phyloP scores from a whole-genome alignment of 495 filamentous ascomycete genomes.

The Aspergillus carlsbadensis region DNA sequence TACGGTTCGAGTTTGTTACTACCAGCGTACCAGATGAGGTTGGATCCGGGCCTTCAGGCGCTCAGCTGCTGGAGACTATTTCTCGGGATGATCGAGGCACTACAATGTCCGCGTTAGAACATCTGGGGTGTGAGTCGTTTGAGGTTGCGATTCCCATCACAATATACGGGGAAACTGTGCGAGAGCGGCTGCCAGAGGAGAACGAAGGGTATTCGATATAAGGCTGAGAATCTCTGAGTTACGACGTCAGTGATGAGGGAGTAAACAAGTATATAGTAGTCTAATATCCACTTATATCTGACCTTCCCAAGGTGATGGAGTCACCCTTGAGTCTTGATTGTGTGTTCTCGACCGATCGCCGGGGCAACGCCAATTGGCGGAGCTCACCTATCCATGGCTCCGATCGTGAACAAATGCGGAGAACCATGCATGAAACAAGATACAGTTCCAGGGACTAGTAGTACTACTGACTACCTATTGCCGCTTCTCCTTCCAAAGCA shows the following conservation, averaged over 20 bases:
- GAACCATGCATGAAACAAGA: slow-evolving; percentile 8
- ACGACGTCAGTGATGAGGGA: background rate
- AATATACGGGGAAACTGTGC: slow-evolving; percentile 72
- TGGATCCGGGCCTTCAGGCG: slow-evolving; percentile 35
- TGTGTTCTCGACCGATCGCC: slow-evolving; percentile 1
- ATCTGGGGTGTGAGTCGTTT: slow-evolving; percentile 80
- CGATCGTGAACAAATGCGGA: slow-evolving; percentile 18
- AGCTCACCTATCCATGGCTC: slow-evolving; percentile 21
- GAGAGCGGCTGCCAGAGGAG: slow-evolving; percentile 43
- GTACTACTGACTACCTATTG: background rate
- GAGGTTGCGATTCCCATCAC: slow-evolving; percentile 80
- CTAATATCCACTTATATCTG: background rate
- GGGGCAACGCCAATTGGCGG: slow-evolving; percentile 11
- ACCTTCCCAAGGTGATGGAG: too few species aligned
- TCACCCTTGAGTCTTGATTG: background rate
- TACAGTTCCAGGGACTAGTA: background rate
- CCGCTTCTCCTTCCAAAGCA: background rate
- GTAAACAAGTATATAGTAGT: slow-evolving; percentile 6
- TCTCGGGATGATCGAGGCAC: slow-evolving; percentile 74
- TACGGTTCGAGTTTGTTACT: slow-evolving; percentile 87
- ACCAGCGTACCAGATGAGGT: slow-evolving; percentile 38
- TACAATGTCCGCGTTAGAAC: slow-evolving; percentile 70
- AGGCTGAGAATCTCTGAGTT: slow-evolving; percentile 1
- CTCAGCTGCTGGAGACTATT: slow-evolving; percentile 47
- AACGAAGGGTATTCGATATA: slow-evolving; percentile 48